phyloP scores from a whole-genome alignment of 2,329 filamentous ascomycete genomes.

The Gnomoniopsis sp. region DNA sequence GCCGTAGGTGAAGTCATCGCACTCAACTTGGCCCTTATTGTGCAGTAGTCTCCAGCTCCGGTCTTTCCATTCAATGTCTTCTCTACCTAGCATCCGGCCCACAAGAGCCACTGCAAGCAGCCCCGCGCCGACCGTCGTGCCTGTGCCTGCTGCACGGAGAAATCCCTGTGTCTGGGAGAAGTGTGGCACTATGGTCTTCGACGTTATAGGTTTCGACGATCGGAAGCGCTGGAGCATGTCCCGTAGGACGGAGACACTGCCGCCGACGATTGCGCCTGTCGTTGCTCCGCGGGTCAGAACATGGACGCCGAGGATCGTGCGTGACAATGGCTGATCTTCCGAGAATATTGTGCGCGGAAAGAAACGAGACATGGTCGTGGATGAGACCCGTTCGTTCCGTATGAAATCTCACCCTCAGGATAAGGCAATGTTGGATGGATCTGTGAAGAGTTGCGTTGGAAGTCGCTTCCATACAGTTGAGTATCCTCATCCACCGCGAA shows the following conservation, averaged over 20 bases:
- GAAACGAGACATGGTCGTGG: constrained; percentile 47
- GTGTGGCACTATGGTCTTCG: background rate
- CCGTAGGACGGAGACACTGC: background rate
- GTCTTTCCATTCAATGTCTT: constrained; percentile 18
- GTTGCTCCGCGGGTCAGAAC: constrained; percentile 27
- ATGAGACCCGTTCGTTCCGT: background rate
- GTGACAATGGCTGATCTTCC: constrained; percentile 58
- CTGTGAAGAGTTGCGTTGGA: background rate
- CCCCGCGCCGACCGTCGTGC: background rate
- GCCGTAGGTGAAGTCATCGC: constrained; percentile 3
- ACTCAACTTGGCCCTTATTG: constrained; percentile 4
- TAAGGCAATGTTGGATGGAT: background rate
- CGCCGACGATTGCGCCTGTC: constrained; percentile 19
- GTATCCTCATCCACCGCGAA: too few relatives aligned
- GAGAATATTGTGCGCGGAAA: constrained; percentile 55
- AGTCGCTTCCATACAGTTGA: too few relatives aligned
- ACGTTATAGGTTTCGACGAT: background rate
- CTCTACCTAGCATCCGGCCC: constrained; percentile 14
- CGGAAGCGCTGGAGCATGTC: background rate
- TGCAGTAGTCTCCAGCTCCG: constrained; percentile 6
- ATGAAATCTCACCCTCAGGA: background rate
- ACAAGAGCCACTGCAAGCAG: constrained; percentile 6
- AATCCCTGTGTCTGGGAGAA: background rate
- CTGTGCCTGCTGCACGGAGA: constrained; percentile 9
- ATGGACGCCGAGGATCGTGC: constrained; percentile 56